Evolutionary conservation across 345 rosid genomes (phyloP).

Genomic region (Melaleuca quinquenervia): DNA sequence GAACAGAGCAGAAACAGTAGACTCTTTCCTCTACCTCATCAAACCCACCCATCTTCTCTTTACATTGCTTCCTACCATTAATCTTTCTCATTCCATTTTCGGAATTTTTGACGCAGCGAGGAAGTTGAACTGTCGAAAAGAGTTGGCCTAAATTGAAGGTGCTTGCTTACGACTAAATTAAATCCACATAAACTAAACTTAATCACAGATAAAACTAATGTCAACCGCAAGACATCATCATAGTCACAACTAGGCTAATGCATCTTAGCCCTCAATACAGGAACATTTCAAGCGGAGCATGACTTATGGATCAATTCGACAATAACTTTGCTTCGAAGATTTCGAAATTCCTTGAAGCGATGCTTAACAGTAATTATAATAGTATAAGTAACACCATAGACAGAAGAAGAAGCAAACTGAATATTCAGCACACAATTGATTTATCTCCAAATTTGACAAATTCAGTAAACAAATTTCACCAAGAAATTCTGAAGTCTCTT

Average conservation of each 20-base stretch:
- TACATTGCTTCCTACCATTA: neutral
- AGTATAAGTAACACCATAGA: neutral
- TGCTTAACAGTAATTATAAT: neutral
- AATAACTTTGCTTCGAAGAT: neutral
- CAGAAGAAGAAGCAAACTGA: neutral
- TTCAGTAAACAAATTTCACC: too few relatives aligned
- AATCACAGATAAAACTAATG: neutral
- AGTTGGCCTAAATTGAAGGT: neutral
- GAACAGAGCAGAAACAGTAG: neutral
- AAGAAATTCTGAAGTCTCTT: too few relatives aligned
- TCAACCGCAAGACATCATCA: neutral
- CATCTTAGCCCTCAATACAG: neutral
- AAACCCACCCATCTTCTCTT: neutral
- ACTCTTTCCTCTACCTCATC: neutral
- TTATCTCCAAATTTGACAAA: too few relatives aligned
- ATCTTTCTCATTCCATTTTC: neutral
- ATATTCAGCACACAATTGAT: too few relatives aligned
- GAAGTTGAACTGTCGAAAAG: neutral
- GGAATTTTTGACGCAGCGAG: accelerated
- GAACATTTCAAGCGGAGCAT: neutral
- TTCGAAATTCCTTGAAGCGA: neutral
- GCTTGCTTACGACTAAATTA: neutral
- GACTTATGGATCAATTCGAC: neutral
- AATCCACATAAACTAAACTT: neutral
- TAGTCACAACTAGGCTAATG: neutral